Evolutionary conservation across 2,329 filamentous ascomycete genomes (phyloP).

Genomic region (Thielaviopsis euricoi): DNA sequence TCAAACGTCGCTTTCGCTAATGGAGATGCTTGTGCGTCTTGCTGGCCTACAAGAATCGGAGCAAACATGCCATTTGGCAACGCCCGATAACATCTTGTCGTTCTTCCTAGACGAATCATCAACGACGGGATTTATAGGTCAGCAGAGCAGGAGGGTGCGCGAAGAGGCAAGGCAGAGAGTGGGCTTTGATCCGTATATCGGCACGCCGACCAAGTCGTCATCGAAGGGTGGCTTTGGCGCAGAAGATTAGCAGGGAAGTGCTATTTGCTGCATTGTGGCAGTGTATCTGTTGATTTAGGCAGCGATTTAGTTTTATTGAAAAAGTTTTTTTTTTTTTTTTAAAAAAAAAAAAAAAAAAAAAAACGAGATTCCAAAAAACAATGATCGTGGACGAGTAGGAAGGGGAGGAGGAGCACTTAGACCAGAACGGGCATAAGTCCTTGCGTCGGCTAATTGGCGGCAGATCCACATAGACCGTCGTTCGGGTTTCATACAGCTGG

Average conservation of each 20-base stretch:
- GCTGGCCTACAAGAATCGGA: constrained; percentile 83
- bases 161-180: constrained; percentile 31
- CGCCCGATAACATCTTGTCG: constrained; percentile 73
- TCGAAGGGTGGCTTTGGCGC: background rate
- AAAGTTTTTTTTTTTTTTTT: no score
- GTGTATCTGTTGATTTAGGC: background rate
- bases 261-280: no score
- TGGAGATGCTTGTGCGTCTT: constrained; percentile 78
- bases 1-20: constrained; percentile 48
- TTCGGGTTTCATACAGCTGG: background rate
- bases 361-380: no score
- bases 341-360: no score
- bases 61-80: constrained; percentile 74
- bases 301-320: background rate
- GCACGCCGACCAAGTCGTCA: constrained; percentile 19
- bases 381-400: no score
- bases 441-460: background rate
- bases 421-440: background rate
- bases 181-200: constrained; percentile 40
- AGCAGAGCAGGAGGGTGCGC: constrained; percentile 27
- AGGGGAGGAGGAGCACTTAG: no score
- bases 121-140: constrained; percentile 31
- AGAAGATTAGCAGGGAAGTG: background rate
- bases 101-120: constrained; percentile 61
- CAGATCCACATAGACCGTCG: background rate